Conservation (phyloP, 345 rosid species). For the Excoecaria cochinchinensis region DNA sequence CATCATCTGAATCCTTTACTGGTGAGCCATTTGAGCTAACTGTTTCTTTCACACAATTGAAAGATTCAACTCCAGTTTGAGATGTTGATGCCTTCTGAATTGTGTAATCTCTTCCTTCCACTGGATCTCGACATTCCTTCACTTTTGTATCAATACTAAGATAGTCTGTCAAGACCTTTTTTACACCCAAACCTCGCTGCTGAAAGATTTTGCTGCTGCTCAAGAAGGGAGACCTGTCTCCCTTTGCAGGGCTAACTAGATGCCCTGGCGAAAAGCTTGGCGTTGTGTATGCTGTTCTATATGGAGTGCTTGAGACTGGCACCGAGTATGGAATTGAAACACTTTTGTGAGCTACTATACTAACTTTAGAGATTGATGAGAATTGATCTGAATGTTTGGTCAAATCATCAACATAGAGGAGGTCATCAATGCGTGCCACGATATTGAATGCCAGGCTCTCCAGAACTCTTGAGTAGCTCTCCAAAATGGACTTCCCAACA, state of each 20-base stretch:
- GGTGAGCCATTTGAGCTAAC: conserved; percentile 22
- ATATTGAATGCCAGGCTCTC: conserved; percentile 94
- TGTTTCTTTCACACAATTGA: conserved; percentile 31
- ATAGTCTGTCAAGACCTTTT: conserved; percentile 70
- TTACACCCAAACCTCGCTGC: conserved; percentile 51
- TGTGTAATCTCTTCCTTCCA: conserved; percentile 24
- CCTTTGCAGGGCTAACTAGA: conserved; percentile 58
- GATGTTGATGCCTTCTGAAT: conserved; percentile 31
- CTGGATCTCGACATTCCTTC: conserved; percentile 33
- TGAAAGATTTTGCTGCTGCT: conserved; percentile 49
- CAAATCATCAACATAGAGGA: conserved; percentile 80
- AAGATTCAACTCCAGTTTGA: conserved; percentile 22
- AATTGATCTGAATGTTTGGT: conserved; percentile 70
- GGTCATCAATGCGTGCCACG: conserved; percentile 84
- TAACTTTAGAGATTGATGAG: conserved; percentile 54
- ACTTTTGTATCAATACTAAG: conserved; percentile 50
- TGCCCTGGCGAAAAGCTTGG: conserved; percentile 76
- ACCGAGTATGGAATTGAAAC: conserved; percentile 49
- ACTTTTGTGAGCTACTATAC: conserved; percentile 46
- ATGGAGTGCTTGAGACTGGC: conserved; percentile 64
- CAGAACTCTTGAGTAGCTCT: conserved; percentile 89
- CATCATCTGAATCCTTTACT: background rate
- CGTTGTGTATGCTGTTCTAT: conserved; percentile 59
- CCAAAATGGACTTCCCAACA: conserved; percentile 89
- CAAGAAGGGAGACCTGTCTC: conserved; percentile 52